Evolutionary conservation across 2,329 filamentous ascomycete species (phyloP).

Genomic region (Didymellaceae sp.): DNA sequence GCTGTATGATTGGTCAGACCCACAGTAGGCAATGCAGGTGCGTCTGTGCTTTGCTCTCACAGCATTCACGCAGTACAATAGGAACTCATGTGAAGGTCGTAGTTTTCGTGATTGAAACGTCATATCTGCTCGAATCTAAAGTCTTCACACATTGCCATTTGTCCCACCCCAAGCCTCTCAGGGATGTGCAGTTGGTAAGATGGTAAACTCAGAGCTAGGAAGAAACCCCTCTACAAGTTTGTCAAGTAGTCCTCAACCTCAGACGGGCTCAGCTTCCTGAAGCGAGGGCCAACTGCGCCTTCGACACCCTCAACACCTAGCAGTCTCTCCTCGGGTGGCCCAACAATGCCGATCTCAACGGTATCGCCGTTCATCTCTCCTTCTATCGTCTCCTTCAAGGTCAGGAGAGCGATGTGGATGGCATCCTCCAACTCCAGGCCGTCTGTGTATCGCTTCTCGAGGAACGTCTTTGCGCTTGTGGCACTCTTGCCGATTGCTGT

Average conservation of each 20-base stretch:
- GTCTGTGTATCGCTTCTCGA: constrained; percentile 99
- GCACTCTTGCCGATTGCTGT: constrained; percentile 99
- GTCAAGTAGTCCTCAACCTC: constrained; percentile 99
- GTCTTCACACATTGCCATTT: constrained; percentile 4
- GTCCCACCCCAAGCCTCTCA: constrained; percentile 14
- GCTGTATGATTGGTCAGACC: constrained; percentile 12
- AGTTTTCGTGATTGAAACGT: constrained; percentile 37
- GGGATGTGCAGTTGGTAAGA: constrained; percentile 14
- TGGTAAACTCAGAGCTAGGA: background rate
- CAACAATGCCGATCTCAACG: constrained; percentile 97
- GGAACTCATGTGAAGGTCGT: constrained; percentile 9
- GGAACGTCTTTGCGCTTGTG: constrained; percentile 96
- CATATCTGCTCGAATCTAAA: constrained; percentile 25
- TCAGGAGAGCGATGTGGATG: constrained; percentile 96
- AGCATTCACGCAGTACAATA: no score
- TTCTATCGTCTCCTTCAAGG: constrained; percentile 98
- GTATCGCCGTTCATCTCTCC: constrained; percentile 99
- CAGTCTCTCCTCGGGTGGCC: constrained; percentile 89
- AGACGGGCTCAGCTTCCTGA: constrained; percentile 93
- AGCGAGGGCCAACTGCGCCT: constrained; percentile 81
- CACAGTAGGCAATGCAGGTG: constrained; percentile 2
- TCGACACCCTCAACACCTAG: constrained; percentile 90
- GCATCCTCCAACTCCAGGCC: constrained; percentile 96
- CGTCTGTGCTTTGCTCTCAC: background rate
- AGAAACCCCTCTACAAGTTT: constrained; percentile 73